These are phyloP conservation scores for Thecamonas trahens DNA, from an alignment of 78 protist genomes.

Conservation along the genomic window DNA sequence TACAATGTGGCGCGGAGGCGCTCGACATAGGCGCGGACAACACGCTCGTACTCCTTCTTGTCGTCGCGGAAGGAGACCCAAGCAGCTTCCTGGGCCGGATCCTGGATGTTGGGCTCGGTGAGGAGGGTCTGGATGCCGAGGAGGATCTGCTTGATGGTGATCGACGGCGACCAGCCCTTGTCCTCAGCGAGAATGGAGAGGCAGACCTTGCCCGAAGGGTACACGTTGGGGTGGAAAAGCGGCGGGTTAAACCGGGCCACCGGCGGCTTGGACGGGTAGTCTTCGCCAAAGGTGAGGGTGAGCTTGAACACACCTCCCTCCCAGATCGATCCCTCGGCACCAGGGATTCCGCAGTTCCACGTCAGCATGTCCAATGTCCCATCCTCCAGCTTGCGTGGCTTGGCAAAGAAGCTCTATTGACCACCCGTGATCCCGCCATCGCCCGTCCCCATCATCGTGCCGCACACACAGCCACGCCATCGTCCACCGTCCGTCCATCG, in stretches of 20 bases:
- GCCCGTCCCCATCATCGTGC: no score
- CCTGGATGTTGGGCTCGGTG: constrained; percentile 45
- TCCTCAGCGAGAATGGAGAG: constrained; percentile 62
- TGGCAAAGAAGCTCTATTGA: constrained; percentile 30
- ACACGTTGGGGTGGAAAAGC: constrained; percentile 52
- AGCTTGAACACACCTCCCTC: constrained; percentile 41
- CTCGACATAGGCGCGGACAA: no score
- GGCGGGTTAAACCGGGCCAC: constrained; percentile 9
- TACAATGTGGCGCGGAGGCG: no score
- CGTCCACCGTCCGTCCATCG: no score
- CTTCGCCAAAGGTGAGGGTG: constrained; percentile 37
- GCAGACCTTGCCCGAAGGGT: constrained; percentile 65
- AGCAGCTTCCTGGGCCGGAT: constrained; percentile 64
- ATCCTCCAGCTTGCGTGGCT: neutral
- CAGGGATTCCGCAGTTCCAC: constrained; percentile 40
- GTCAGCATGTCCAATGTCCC: constrained; percentile 12
- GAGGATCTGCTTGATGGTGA: constrained; percentile 60
- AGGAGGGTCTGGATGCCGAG: constrained; percentile 67
- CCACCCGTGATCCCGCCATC: constrained; percentile 28
- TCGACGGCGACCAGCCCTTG: constrained; percentile 60
- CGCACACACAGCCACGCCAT: no score
- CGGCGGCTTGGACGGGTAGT: constrained; percentile 66
- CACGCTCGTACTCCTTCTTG: no score
- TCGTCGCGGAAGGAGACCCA: no score
- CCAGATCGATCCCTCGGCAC: constrained; percentile 48